phyloP scores from a whole-genome alignment of 345 rosid genomes.

The Eucalyptus camaldulensis region DNA sequence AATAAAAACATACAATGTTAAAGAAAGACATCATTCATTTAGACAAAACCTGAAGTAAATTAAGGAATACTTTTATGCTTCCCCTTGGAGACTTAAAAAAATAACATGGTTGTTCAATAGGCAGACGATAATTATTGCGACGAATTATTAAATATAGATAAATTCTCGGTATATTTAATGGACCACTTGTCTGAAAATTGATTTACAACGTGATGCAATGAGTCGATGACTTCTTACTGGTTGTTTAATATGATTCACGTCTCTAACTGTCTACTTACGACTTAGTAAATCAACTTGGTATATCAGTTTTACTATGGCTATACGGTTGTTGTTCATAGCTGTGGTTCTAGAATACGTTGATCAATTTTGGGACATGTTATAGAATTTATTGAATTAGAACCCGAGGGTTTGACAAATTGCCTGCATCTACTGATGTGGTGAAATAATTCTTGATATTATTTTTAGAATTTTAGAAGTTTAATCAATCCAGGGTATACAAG shows the following conservation, averaged over 20 bases:
- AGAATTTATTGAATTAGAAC: slow-evolving; percentile 73
- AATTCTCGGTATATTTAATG: not conserved
- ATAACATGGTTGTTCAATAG: not conserved
- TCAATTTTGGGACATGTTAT: slow-evolving; percentile 24
- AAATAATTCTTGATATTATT: not conserved
- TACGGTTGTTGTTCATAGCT: not conserved
- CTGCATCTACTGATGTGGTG: not conserved
- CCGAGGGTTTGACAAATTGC: not conserved
- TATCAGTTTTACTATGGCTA: not conserved
- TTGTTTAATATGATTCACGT: not conserved
- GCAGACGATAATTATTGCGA: not conserved
- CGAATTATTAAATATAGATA: not conserved
- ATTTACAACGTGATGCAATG: not conserved
- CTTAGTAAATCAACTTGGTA: not conserved
- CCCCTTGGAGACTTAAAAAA: not conserved
- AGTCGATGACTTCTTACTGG: not conserved
- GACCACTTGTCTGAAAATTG: not conserved
- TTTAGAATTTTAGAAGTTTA: not conserved
- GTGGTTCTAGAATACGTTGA: not conserved
- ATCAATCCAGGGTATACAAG: not conserved
- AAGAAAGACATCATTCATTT: not conserved
- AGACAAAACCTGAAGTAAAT: not conserved
- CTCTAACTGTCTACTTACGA: not conserved
- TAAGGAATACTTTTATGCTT: not conserved
- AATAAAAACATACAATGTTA: not conserved